Percentiles rank a stretch among this genome's conserved stretches.
Conservation (phyloP, 2,329 filamentous ascomycete species). For the Exophiala calicioides region DNA sequence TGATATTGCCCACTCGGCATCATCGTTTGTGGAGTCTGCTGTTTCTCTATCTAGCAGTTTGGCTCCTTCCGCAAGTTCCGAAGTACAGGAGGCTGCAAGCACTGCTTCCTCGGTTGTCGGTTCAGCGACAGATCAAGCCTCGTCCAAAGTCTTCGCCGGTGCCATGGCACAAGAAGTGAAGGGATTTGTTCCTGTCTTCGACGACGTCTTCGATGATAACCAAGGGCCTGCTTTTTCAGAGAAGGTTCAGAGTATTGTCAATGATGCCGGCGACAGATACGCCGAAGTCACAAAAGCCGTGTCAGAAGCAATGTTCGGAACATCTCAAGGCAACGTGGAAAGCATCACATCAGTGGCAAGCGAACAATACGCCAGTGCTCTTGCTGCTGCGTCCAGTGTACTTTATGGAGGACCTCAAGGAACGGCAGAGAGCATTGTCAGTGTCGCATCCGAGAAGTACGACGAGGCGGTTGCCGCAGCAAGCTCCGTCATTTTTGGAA, state of each 20-base stretch:
- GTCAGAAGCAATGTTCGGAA: constrained; percentile 56
- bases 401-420: constrained; percentile 54
- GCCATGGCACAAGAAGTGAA: constrained; percentile 54
- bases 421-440: constrained; percentile 49
- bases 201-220: constrained; percentile 53
- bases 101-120: constrained; percentile 20
- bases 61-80: constrained; percentile 10
- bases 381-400: constrained; percentile 58
- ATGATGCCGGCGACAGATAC: constrained; percentile 55
- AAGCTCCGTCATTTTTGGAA: constrained; percentile 58
- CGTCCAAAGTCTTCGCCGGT: constrained; percentile 25
- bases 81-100: constrained; percentile 15
- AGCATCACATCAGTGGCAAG: constrained; percentile 56
- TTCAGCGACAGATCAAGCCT: constrained; percentile 14
- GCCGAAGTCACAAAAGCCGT: constrained; percentile 57
- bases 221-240: constrained; percentile 51
- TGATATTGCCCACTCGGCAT: neutral
- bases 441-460: constrained; percentile 57
- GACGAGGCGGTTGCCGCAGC: constrained; percentile 60
- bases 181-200: constrained; percentile 48
- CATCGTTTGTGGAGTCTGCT: constrained; percentile 13
- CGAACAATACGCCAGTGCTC: constrained; percentile 58
- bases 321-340: constrained; percentile 50
- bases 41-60: constrained; percentile 7
- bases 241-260: constrained; percentile 54